Evolutionary conservation across 805 yeast genomes (phyloP).

Genomic region (Peterozyma toletana): DNA sequence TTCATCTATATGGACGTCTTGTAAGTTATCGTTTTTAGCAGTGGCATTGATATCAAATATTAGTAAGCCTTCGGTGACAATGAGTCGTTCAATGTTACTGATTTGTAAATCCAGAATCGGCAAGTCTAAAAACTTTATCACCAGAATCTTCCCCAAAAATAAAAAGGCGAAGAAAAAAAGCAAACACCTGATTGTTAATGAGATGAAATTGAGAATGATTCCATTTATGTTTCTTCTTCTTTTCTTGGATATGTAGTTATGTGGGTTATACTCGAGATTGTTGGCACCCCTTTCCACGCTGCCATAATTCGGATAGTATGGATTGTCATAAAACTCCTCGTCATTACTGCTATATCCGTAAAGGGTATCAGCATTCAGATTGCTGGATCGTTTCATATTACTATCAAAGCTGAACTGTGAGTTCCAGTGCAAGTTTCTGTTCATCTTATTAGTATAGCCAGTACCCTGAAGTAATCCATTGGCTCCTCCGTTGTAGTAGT

Average conservation of each 20-base stretch:
- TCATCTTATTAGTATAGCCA: not conserved
- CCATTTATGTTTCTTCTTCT: not conserved
- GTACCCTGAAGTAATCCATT: not conserved
- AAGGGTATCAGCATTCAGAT: not conserved
- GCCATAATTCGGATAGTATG: slow-evolving; percentile 5
- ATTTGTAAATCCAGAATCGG: slow-evolving; percentile 17
- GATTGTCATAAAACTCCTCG: not conserved
- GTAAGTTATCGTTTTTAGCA: slow-evolving; percentile 21
- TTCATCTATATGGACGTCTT: slow-evolving; percentile 22
- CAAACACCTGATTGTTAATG: slow-evolving; percentile 4
- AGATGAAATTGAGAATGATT: not conserved
- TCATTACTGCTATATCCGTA: not conserved
- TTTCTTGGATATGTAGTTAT: slow-evolving; percentile 6
- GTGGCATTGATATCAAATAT: slow-evolving; percentile 21
- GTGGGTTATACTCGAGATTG: slow-evolving; percentile 1
- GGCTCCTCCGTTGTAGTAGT: not conserved
- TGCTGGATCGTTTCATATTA: not conserved
- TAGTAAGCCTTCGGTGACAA: slow-evolving; percentile 22
- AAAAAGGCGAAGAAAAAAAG: slow-evolving; percentile 6
- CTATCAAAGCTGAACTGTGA: not conserved
- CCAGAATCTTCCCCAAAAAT: slow-evolving; percentile 11
- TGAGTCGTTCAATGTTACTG: slow-evolving; percentile 17
- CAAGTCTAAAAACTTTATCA: slow-evolving; percentile 20
- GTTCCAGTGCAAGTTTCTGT: not conserved
- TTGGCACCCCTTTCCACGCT: not conserved